Conservation (phyloP, 176 grass and related monocot species). For the Zea luxurians region DNA sequence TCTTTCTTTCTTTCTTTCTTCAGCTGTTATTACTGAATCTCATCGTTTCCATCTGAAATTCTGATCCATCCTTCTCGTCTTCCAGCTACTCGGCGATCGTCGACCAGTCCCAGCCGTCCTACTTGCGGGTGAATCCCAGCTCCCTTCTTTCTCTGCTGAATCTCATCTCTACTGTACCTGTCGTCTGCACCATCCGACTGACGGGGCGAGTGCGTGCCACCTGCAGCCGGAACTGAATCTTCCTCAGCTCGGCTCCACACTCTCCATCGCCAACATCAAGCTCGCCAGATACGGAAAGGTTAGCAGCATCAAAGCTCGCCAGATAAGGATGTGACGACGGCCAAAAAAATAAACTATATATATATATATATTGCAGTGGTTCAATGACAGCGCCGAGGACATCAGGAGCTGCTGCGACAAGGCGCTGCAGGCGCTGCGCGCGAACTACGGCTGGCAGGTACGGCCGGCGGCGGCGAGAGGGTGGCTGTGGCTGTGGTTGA, state of each 20-base stretch:
- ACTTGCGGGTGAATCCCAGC: slow-evolving; percentile 43
- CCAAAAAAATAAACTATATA: no score
- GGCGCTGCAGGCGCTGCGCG: slow-evolving; percentile 53
- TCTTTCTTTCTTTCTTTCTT: not conserved
- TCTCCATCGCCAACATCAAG: slow-evolving; percentile 68
- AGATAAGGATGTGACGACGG: no score
- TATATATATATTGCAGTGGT: no score
- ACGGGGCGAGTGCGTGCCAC: not conserved
- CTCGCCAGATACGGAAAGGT: slow-evolving; percentile 91
- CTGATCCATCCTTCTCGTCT: not conserved
- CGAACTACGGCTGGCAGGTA: slow-evolving; percentile 89
- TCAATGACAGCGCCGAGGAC: slow-evolving; percentile 79
- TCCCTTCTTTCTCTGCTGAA: not conserved
- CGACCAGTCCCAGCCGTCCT: slow-evolving; percentile 48
- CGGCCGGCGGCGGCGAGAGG: no score
- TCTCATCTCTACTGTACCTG: not conserved
- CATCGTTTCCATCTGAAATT: not conserved
- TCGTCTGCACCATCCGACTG: not conserved
- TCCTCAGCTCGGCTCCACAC: slow-evolving; percentile 57
- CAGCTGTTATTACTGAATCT: not conserved
- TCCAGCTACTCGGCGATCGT: slow-evolving; percentile 91
- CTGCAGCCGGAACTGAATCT: slow-evolving; percentile 88
- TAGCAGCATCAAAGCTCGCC: not conserved
- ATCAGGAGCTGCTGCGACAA: slow-evolving; percentile 80
- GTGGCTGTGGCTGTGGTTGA: no score